phyloP scores from a whole-genome alignment of 148 eudicot species.

The Cornus controversa region DNA sequence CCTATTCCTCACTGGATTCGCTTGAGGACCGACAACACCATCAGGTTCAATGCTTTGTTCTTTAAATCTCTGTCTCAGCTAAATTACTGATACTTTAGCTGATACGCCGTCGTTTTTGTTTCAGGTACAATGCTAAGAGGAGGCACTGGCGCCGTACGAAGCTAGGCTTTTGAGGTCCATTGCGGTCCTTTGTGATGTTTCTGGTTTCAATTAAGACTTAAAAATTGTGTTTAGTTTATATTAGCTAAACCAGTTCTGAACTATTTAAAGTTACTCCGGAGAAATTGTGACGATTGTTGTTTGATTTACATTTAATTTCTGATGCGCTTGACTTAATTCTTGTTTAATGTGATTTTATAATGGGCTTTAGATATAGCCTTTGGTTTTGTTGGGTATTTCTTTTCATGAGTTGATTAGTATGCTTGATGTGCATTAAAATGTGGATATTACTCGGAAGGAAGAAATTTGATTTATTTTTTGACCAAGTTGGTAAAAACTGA shows the following conservation, averaged over 20 bases:
- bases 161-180: slow-evolving; percentile 18
- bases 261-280: neutral
- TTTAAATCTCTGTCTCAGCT: neutral
- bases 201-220: neutral
- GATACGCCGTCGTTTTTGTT: neutral
- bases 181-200: neutral
- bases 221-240: neutral
- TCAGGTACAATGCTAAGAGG: slow-evolving; percentile 26
- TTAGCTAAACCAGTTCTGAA: neutral
- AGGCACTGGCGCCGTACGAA: slow-evolving; percentile 31
- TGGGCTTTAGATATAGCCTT: neutral
- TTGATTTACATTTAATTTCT: neutral
- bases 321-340: neutral
- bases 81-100: no score
- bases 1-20: slow-evolving; percentile 53
- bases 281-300: neutral
- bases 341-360: neutral
- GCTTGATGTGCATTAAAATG: neutral
- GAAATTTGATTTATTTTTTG: neutral
- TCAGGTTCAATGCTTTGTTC: slow-evolving; percentile 22
- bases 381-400: neutral
- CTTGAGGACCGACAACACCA: slow-evolving; percentile 50
- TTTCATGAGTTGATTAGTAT: neutral
- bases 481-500: neutral
- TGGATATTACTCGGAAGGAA: neutral